Conservation (phyloP, 2,329 filamentous ascomycete genomes). For the Trichoderma atroviride region DNA sequence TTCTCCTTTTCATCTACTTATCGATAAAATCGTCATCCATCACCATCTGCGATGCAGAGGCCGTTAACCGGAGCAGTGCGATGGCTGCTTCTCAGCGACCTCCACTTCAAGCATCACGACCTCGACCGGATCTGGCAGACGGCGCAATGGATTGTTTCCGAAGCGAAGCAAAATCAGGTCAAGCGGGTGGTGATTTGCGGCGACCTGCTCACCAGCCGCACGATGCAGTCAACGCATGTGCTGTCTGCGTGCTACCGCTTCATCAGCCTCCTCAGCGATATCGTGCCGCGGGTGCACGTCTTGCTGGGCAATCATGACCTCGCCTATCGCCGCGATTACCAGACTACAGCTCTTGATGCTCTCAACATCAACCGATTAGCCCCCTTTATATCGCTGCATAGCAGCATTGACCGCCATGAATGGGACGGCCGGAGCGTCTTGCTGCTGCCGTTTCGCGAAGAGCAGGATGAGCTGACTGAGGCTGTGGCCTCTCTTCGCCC, state of each 20-base stretch:
- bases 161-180: conserved; percentile 29
- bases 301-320: conserved; percentile 35
- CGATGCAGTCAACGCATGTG: conserved; percentile 29
- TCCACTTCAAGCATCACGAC: conserved; percentile 32
- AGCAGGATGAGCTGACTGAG: conserved; percentile 29
- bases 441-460: conserved; percentile 32
- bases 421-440: conserved; percentile 32
- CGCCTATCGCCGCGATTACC: conserved; percentile 33
- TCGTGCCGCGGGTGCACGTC: conserved; percentile 30
- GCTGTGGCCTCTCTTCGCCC: conserved; percentile 27
- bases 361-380: conserved; percentile 30
- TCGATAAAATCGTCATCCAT: not conserved
- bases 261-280: conserved; percentile 28
- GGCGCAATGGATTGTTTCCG: conserved; percentile 30
- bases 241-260: conserved; percentile 31
- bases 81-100: conserved; percentile 33
- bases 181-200: conserved; percentile 30
- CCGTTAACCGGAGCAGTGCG: not conserved
- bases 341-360: conserved; percentile 31
- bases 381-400: conserved; percentile 30
- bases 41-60: conserved; percentile 6
- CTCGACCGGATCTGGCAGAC: conserved; percentile 29
- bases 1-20: not conserved
- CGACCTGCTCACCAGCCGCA: conserved; percentile 32
- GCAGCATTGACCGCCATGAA: conserved; percentile 20